Evolutionary conservation across 225 moss, liverwort and hornwort species (phyloP), one percentile per base, ranked within the genome.

Genomic region (Takakia lepidozioides): DNA sequence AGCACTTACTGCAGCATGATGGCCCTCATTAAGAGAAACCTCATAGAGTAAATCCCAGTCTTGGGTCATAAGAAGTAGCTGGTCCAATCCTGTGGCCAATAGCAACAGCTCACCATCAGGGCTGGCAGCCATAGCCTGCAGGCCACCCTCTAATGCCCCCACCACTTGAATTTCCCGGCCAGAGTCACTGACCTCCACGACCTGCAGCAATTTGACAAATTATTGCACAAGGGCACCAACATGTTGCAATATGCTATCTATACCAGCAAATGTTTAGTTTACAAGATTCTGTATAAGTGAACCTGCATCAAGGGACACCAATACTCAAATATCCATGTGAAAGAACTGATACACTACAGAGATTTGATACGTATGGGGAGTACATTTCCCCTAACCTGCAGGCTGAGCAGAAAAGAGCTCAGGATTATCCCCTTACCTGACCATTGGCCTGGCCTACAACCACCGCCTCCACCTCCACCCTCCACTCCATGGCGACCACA

Each of bases 21-120:
- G 62, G 25, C 53, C 63, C 49, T 67, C 69, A 54, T 71, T 60
- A 11, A 89, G 68, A 51, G 87, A 73, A 37, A 87, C 69, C 56
- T 98, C 95, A 61, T 87, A 80, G 3, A 98, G 48, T 19, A 84
- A 72, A 71, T 98, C 98, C 98, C 98, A 98, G 41, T 98, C 91
- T 66, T 87, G 91, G 45, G 87, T 98, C 98, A 98, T 98, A 20
- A 91, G 71, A 30, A 91, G 76, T 53, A 98, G 84, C 54, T 81
- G 83, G 5, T 80, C 83, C 17, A 72, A 54, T 44, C 98, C 83
- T 34, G 98, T 87, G 28, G 75, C 91, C 32, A 91, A 74, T 49
- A 83, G 71, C 41, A 98, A 66, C 46, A 91, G 68, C 70, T 91
- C 91, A 44, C 91, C 98, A 61, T 98, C 91, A 11, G 98, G 98